These are phyloP conservation scores for Pseudofabraea citricarpa DNA, from an alignment of 2,329 filamentous ascomycete species.

Conservation along the genomic window DNA sequence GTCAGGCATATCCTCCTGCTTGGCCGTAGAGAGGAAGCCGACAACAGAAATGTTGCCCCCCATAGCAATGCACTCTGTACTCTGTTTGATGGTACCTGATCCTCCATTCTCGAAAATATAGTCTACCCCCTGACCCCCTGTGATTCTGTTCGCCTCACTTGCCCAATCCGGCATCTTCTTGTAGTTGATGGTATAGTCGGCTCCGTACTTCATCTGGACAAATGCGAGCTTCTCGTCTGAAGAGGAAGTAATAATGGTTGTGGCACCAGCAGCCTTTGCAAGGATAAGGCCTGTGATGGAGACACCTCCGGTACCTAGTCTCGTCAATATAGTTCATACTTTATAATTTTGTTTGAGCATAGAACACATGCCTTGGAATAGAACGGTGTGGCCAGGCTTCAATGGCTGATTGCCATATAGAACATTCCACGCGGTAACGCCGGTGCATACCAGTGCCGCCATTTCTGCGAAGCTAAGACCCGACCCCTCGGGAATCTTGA, in stretches of 20 bases:
- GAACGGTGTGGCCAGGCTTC: slow-evolving; percentile 34
- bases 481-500: slow-evolving; percentile 44
- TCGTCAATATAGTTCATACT: neutral
- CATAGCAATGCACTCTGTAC: slow-evolving; percentile 38
- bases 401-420: slow-evolving; percentile 37
- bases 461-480: slow-evolving; percentile 36
- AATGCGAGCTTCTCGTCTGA: slow-evolving; percentile 41
- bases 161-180: slow-evolving; percentile 54
- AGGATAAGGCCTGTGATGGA: slow-evolving; percentile 39
- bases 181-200: slow-evolving; percentile 58
- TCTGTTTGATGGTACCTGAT: slow-evolving; percentile 52
- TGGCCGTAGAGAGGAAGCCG: slow-evolving; percentile 31
- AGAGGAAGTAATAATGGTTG: slow-evolving; percentile 45
- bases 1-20: slow-evolving; percentile 27
- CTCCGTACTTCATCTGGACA: slow-evolving; percentile 43
- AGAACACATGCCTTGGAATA: slow-evolving; percentile 32
- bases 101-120: slow-evolving; percentile 64
- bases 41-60: slow-evolving; percentile 42
- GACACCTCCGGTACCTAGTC: slow-evolving; percentile 42
- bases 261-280: slow-evolving; percentile 40
- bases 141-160: slow-evolving; percentile 45
- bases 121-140: slow-evolving; percentile 49
- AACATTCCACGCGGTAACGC: slow-evolving; percentile 42
- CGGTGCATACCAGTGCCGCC: slow-evolving; percentile 41
- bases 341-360: slow-evolving; percentile 6